phyloP scores from a whole-genome alignment of 805 yeast species.

The Cyberlindnera lachancei region DNA sequence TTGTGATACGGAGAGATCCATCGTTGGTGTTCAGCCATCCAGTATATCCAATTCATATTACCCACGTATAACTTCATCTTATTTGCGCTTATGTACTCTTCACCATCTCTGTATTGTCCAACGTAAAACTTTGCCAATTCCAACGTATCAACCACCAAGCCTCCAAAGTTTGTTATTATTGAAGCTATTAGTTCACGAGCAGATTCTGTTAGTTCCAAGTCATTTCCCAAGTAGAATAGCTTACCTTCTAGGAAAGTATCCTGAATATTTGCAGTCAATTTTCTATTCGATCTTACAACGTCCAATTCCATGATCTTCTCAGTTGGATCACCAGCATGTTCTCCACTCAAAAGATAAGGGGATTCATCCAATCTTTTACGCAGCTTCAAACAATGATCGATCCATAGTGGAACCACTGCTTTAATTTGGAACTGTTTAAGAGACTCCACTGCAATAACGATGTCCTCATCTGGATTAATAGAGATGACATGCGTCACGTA shows the following conservation, averaged over 20 bases:
- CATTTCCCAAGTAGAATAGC: conserved; percentile 44
- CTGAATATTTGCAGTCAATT: conserved; percentile 5
- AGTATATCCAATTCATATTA: conserved; percentile 68
- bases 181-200: conserved; percentile 31
- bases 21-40: conserved; percentile 46
- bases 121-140: conserved; percentile 41
- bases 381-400: conserved; percentile 57
- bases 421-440: conserved; percentile 36
- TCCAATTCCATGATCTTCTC: conserved; percentile 10
- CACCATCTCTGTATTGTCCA: conserved; percentile 57
- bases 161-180: conserved; percentile 49
- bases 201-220: conserved; percentile 44
- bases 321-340: conserved; percentile 5
- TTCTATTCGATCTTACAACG: conserved; percentile 5
- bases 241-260: conserved; percentile 34
- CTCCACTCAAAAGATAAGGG: conserved; percentile 33
- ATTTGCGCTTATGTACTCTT: conserved; percentile 41
- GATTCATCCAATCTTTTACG: conserved; percentile 43
- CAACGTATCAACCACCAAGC: conserved; percentile 29
- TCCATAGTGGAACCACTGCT: conserved; percentile 74
- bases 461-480: conserved; percentile 46
- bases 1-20: conserved; percentile 50
- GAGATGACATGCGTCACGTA: conserved; percentile 78
- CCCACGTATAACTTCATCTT: conserved; percentile 42
- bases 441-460: conserved; percentile 44